A percentile compares a stretch with the other conserved stretches of the same genome.
These are phyloP conservation scores for Candida ortonii DNA, from an alignment of 805 yeast genomes.

Conservation along the genomic window DNA sequence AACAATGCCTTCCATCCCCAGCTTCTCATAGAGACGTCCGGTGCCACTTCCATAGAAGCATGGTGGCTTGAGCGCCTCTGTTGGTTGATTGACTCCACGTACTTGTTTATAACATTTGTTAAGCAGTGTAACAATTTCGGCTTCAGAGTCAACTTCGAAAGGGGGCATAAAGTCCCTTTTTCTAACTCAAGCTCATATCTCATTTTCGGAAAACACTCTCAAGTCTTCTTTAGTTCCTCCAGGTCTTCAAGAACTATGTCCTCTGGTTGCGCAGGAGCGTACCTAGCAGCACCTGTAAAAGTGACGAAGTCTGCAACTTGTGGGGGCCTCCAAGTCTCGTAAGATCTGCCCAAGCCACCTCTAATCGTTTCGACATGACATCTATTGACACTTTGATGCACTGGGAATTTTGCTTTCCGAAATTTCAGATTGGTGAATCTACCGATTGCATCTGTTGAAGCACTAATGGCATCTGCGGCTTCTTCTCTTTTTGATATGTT, in stretches of 20 bases:
- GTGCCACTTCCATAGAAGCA: conserved; percentile 29
- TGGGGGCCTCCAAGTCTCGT: conserved; percentile 33
- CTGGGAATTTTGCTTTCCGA: conserved; percentile 21
- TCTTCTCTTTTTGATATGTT: conserved; percentile 33
- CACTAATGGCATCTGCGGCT: conserved; percentile 31
- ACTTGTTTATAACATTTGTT: conserved; percentile 18
- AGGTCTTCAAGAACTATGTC: conserved; percentile 26
- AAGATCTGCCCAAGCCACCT: conserved; percentile 31
- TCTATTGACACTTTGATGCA: conserved; percentile 28
- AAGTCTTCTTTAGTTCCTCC: conserved; percentile 25
- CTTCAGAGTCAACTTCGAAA: conserved; percentile 23
- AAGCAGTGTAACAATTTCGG: conserved; percentile 19
- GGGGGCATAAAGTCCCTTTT: conserved; percentile 26
- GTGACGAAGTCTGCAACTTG: conserved; percentile 33
- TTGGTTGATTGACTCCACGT: conserved; percentile 22
- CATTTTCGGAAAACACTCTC: conserved; percentile 24
- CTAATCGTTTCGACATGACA: conserved; percentile 32
- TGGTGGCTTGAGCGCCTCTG: conserved; percentile 27
- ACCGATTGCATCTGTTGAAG: conserved; percentile 30
- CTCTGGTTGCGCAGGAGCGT: conserved; percentile 32
- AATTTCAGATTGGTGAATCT: conserved; percentile 28
- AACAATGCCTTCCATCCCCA: conserved; percentile 25
- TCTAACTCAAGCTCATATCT: conserved; percentile 22
- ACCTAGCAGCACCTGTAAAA: conserved; percentile 32
- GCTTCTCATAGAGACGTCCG: conserved; percentile 25